A percentile compares a stretch with the other conserved stretches of the same genome.
These are phyloP conservation scores for Immersiporthe knoxdaviesiana DNA, from an alignment of 2,329 filamentous ascomycete genomes.

Conservation along the genomic window DNA sequence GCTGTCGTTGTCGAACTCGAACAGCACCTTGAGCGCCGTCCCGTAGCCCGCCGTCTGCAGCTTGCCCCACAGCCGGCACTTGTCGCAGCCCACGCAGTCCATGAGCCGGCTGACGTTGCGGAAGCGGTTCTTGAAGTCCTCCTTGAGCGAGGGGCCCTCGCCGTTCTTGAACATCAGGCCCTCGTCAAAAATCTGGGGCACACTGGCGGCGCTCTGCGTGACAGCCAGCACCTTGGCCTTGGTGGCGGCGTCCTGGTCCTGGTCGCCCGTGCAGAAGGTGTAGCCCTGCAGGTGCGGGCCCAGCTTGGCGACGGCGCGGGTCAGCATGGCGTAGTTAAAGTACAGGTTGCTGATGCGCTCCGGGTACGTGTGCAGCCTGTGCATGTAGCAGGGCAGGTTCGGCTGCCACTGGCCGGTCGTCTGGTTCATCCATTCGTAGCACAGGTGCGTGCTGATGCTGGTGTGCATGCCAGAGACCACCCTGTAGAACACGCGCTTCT, in stretches of 20 bases:
- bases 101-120: conserved; percentile 95
- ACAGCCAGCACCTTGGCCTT: conserved; percentile 81
- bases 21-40: conserved; percentile 91
- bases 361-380: conserved; percentile 80
- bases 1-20: conserved; percentile 78
- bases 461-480: conserved; percentile 98
- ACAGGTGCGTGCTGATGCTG: conserved; percentile 93
- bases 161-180: conserved; percentile 89
- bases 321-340: conserved; percentile 97
- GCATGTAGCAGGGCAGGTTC: conserved; percentile 86
- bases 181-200: conserved; percentile 90
- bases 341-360: conserved; percentile 97
- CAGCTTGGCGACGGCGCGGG: conserved; percentile 88
- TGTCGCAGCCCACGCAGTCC: conserved; percentile 99
- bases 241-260: conserved; percentile 75
- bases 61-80: conserved; percentile 98
- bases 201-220: conserved; percentile 68
- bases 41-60: conserved; percentile 94
- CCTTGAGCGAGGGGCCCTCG: conserved; percentile 78
- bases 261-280: conserved; percentile 90
- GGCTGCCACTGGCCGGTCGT: conserved; percentile 91
- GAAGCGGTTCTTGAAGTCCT: conserved; percentile 97
- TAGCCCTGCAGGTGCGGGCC: conserved; percentile 78
- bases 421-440: conserved; percentile 95
- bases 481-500: conserved; percentile 98